A percentile compares a stretch with the other conserved stretches of the same genome.
These are phyloP conservation scores for Apiotrichum akiyoshidainum DNA, from an alignment of 1,284 basidiomycete species.

Conservation along the genomic window DNA sequence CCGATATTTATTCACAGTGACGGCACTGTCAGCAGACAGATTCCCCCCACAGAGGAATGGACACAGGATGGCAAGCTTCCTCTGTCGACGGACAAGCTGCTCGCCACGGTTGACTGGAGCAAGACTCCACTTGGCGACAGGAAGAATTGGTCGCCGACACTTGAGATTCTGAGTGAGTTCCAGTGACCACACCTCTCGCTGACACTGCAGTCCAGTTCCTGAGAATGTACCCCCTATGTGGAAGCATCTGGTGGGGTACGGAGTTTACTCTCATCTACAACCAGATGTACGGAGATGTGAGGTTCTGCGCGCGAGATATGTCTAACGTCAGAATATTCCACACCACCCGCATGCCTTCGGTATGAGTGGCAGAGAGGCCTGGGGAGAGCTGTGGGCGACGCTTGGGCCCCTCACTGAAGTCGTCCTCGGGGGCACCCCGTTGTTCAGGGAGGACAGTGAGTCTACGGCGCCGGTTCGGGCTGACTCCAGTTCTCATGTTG, in stretches of 20 bases:
- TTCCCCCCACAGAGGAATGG: conserved; percentile 9
- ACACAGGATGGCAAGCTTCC: conserved; percentile 26
- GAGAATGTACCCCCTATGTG: conserved; percentile 42
- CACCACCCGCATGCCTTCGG: conserved; percentile 47
- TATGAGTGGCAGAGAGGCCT: conserved; percentile 37
- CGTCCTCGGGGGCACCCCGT: conserved; percentile 40
- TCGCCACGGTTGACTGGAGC: conserved; percentile 43
- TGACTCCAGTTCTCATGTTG: conserved; percentile 30
- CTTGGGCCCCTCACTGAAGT: conserved; percentile 44
- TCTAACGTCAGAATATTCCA: conserved; percentile 11
- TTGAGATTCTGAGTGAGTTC: conserved; percentile 37
- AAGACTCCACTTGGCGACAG: conserved; percentile 41
- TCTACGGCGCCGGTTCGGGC: not conserved
- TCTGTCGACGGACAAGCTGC: conserved; percentile 13
- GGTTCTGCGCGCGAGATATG: not conserved
- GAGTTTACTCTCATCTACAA: conserved; percentile 50
- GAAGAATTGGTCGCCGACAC: conserved; percentile 38
- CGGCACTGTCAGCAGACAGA: not conserved
- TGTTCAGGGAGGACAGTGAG: conserved; percentile 44
- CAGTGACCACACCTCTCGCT: not conserved
- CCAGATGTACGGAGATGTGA: conserved; percentile 35
- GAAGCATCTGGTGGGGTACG: conserved; percentile 47
- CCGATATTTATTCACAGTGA: not conserved
- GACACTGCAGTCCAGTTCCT: conserved; percentile 28
- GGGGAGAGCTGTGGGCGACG: conserved; percentile 44